These are phyloP conservation scores for Mucor ambiguus DNA, from an alignment of 371 early-diverging fungal species.

Conservation along the genomic window DNA sequence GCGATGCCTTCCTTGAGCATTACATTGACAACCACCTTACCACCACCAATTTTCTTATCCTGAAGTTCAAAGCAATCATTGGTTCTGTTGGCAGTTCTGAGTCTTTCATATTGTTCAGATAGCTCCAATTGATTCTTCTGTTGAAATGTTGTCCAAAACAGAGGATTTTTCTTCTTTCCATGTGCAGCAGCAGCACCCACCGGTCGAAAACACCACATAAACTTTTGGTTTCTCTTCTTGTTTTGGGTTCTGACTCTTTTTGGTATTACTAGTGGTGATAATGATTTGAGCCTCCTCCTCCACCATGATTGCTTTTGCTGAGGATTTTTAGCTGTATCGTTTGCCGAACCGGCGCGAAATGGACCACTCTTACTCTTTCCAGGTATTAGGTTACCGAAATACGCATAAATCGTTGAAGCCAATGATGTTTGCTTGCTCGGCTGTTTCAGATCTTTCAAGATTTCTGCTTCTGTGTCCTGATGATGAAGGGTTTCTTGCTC, in stretches of 20 bases:
- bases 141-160: constrained; percentile 19
- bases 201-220: constrained; percentile 14
- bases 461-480: neutral
- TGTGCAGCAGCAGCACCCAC: neutral
- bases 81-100: neutral
- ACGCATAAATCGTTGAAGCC: constrained; percentile 1
- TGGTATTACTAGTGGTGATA: no score
- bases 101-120: neutral
- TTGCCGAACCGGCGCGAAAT: neutral
- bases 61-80: constrained; percentile 9
- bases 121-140: constrained; percentile 16
- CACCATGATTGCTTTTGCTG: neutral
- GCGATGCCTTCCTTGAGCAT: constrained; percentile 20
- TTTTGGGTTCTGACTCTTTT: neutral
- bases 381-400: neutral
- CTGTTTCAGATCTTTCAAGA: neutral
- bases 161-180: neutral
- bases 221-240: neutral
- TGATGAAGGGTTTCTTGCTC: neutral
- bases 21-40: constrained; percentile 5
- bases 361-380: neutral
- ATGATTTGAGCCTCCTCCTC: neutral
- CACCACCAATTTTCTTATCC: constrained; percentile 10
- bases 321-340: neutral
- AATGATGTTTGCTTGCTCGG: neutral